Evolutionary conservation across 768 basidiomycete genomes (phyloP).

Genomic region (Butyriboletus loyo): DNA sequence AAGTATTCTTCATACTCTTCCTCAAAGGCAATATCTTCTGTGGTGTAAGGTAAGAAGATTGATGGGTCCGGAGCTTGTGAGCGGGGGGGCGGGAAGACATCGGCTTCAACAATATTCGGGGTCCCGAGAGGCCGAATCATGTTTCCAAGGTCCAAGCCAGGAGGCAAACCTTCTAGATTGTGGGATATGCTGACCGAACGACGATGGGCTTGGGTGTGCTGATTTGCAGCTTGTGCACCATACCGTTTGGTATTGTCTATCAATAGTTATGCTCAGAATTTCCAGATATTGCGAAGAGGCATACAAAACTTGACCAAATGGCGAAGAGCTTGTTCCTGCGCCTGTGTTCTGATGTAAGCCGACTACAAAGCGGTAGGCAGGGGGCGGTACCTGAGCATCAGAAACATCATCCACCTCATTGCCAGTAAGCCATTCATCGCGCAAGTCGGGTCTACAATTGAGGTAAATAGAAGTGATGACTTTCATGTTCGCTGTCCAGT

Average conservation of each 20-base stretch:
- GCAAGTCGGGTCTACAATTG: constrained; percentile 92
- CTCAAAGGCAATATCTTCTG: constrained; percentile 92
- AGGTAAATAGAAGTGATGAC: constrained; percentile 98
- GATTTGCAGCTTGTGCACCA: constrained; percentile 52
- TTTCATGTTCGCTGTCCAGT: constrained; percentile 90
- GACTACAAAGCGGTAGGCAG: constrained; percentile 1
- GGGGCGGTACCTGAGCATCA: constrained; percentile 74
- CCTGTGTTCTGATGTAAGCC: constrained; percentile 44
- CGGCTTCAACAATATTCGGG: constrained; percentile 75
- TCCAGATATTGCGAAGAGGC: constrained; percentile 26
- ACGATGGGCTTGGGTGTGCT: constrained; percentile 61
- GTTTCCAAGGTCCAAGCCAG: constrained; percentile 70
- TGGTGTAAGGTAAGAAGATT: constrained; percentile 85
- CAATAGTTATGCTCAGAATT: constrained; percentile 8
- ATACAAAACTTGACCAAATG: constrained; percentile 93
- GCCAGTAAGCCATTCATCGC: constrained; percentile 97
- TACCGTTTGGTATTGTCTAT: constrained; percentile 91
- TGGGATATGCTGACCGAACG: constrained; percentile 83
- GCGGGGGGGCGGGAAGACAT: constrained; percentile 93
- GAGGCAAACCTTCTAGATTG: constrained; percentile 71
- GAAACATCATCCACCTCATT: constrained; percentile 87
- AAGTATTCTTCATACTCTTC: constrained; percentile 97
- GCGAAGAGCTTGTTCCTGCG: constrained; percentile 92
- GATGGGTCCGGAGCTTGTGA: constrained; percentile 81
- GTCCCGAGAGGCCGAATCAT: constrained; percentile 75